Conservation (phyloP, 2,329 filamentous ascomycete species). For the Talaromyces funiculosus region DNA sequence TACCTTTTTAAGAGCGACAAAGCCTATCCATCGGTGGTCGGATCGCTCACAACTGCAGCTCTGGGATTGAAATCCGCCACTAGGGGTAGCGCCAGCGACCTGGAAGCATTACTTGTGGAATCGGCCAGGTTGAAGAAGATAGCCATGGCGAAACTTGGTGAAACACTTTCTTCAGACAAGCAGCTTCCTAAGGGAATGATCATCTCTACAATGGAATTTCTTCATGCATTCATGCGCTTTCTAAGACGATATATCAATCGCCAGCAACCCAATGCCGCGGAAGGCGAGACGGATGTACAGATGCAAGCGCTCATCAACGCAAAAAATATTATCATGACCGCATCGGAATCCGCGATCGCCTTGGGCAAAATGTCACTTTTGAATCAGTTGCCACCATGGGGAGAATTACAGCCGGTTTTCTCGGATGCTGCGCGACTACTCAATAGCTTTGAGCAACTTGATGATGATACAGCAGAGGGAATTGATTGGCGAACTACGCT, state of each 20-base stretch:
- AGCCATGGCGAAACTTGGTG: slow-evolving; percentile 33
- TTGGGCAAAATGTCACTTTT: slow-evolving; percentile 36
- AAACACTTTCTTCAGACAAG: slow-evolving; percentile 22
- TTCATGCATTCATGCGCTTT: slow-evolving; percentile 36
- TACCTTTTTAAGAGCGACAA: slow-evolving; percentile 24
- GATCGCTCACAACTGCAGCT: slow-evolving; percentile 30
- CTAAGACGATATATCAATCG: slow-evolving; percentile 38
- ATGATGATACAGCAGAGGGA: slow-evolving; percentile 9
- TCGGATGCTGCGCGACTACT: slow-evolving; percentile 35
- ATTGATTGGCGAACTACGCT: slow-evolving; percentile 25
- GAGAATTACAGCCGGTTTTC: slow-evolving; percentile 31
- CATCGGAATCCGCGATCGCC: slow-evolving; percentile 36
- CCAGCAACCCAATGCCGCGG: slow-evolving; percentile 22
- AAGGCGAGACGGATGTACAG: slow-evolving; percentile 23
- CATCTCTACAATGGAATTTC: slow-evolving; percentile 29
- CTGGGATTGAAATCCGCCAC: slow-evolving; percentile 31
- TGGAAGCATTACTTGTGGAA: slow-evolving; percentile 42
- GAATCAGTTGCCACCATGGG: slow-evolving; percentile 34
- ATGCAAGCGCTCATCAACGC: slow-evolving; percentile 26
- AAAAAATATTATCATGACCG: slow-evolving; percentile 35
- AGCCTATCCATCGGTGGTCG: slow-evolving; percentile 19
- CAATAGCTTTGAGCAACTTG: slow-evolving; percentile 21
- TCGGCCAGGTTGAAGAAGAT: slow-evolving; percentile 40
- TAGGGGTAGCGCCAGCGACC: slow-evolving; percentile 34
- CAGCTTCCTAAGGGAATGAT: slow-evolving; percentile 19